Conservation (phyloP, 352 stramenopile genomes). For the Aphanomyces stellatus region DNA sequence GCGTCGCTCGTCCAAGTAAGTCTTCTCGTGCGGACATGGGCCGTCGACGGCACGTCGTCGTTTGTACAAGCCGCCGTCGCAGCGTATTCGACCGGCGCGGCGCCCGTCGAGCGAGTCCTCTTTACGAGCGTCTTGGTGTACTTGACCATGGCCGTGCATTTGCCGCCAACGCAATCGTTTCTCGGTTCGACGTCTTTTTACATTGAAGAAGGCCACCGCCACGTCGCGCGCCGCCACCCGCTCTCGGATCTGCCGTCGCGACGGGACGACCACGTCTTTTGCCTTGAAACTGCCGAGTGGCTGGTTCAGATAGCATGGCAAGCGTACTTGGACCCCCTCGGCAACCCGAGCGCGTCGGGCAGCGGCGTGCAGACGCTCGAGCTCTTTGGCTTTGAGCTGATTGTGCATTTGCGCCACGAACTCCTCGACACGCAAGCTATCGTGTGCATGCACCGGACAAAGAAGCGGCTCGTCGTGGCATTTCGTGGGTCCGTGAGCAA, state of each 20-base stretch:
- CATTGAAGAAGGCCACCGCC: slow-evolving; percentile 48
- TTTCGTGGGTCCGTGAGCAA: slow-evolving; percentile 82
- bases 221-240: slow-evolving; percentile 49
- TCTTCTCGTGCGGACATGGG: slow-evolving; percentile 49
- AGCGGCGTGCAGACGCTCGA: slow-evolving; percentile 69
- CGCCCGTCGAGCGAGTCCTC: slow-evolving; percentile 58
- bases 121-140: slow-evolving; percentile 80
- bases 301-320: slow-evolving; percentile 78
- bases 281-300: slow-evolving; percentile 76
- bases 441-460: slow-evolving; percentile 42
- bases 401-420: slow-evolving; percentile 66
- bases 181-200: slow-evolving; percentile 63
- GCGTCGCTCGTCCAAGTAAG: slow-evolving; percentile 64
- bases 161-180: slow-evolving; percentile 39
- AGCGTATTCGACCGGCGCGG: slow-evolving; percentile 39
- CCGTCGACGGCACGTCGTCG: slow-evolving; percentile 48
- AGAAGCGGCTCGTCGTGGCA: slow-evolving; percentile 69
- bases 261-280: slow-evolving; percentile 79
- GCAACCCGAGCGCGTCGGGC: slow-evolving; percentile 60
- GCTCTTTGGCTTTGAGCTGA: slow-evolving; percentile 67
- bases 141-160: slow-evolving; percentile 75
- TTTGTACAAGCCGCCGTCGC: slow-evolving; percentile 60
- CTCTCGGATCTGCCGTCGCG: too few relatives aligned
- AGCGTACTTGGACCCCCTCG: slow-evolving; percentile 78
- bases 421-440: slow-evolving; percentile 70